Conservation (phyloP, 1,284 basidiomycete genomes). For the Erythrobasidium hasegawianum region DNA sequence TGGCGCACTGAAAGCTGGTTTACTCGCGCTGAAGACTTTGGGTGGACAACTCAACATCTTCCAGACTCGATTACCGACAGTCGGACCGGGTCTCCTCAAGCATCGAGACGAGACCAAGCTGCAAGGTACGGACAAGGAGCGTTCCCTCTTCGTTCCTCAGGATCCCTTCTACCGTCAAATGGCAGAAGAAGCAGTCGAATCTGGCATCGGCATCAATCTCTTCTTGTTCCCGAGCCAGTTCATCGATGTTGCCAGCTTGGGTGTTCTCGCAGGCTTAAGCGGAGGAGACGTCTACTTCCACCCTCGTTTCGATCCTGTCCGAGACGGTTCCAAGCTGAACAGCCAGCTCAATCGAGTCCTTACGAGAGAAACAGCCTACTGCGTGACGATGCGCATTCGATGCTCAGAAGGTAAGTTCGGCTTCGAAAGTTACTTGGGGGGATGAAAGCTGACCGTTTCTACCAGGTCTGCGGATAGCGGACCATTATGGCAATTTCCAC, state of each 20-base stretch:
- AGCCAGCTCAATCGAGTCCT: slow-evolving; percentile 72
- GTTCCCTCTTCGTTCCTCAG: slow-evolving; percentile 69
- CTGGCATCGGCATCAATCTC: slow-evolving; percentile 84
- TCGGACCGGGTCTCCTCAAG: slow-evolving; percentile 69
- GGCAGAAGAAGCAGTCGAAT: slow-evolving; percentile 81
- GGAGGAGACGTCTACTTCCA: slow-evolving; percentile 95
- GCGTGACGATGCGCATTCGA: slow-evolving; percentile 75
- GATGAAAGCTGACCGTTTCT: neutral
- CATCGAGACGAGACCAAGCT: slow-evolving; percentile 63
- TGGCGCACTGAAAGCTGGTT: slow-evolving; percentile 67
- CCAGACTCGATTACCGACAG: slow-evolving; percentile 68
- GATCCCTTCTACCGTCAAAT: slow-evolving; percentile 73
- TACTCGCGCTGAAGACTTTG: slow-evolving; percentile 69
- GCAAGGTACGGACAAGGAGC: slow-evolving; percentile 89
- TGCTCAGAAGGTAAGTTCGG: slow-evolving; percentile 69
- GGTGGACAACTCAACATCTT: slow-evolving; percentile 87
- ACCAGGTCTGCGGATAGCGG: slow-evolving; percentile 66
- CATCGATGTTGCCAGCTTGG: slow-evolving; percentile 84
- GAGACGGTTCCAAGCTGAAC: slow-evolving; percentile 65
- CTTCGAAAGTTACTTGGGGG: neutral
- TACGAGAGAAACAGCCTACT: slow-evolving; percentile 71
- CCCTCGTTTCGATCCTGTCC: slow-evolving; percentile 72
- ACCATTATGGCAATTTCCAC: slow-evolving; percentile 77
- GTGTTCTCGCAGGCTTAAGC: slow-evolving; percentile 65
- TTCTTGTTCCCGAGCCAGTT: slow-evolving; percentile 80